Conservation (phyloP, 192 early-diverging fungal genomes). For the Backusella tarrabulga region DNA sequence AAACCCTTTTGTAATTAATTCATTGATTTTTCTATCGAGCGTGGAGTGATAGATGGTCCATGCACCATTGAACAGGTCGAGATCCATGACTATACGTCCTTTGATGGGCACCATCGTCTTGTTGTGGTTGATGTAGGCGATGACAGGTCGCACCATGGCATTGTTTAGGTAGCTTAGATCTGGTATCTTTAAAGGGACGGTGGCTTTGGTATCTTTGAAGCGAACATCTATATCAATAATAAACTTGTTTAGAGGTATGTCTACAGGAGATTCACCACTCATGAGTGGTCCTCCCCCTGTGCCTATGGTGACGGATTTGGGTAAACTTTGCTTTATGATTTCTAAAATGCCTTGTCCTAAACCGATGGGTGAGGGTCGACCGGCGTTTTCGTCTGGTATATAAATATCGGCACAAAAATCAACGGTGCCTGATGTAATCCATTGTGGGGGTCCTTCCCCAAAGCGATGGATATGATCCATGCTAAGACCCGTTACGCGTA, state of each 20-base stretch:
- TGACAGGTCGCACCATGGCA: slow-evolving; percentile 88
- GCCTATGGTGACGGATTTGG: slow-evolving; percentile 45
- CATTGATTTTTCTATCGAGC: slow-evolving; percentile 67
- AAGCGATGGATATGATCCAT: slow-evolving; percentile 89
- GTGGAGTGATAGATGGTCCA: slow-evolving; percentile 90
- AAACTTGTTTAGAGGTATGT: slow-evolving; percentile 31
- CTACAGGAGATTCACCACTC: neutral
- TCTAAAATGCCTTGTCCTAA: slow-evolving; percentile 64
- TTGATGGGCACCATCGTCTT: slow-evolving; percentile 80
- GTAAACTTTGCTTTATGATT: slow-evolving; percentile 59
- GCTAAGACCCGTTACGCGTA: slow-evolving; percentile 85
- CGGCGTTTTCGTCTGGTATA: slow-evolving; percentile 54
- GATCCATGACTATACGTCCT: slow-evolving; percentile 74
- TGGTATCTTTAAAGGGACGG: slow-evolving; percentile 72
- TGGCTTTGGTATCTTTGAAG: slow-evolving; percentile 89
- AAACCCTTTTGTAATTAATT: slow-evolving; percentile 81
- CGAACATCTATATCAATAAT: slow-evolving; percentile 79
- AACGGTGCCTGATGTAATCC: slow-evolving; percentile 87
- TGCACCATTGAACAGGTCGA: slow-evolving; percentile 87
- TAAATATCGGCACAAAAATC: slow-evolving; percentile 75
- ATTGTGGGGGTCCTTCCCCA: slow-evolving; percentile 83
- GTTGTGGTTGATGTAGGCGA: slow-evolving; percentile 93
- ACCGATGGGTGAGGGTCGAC: slow-evolving; percentile 38
- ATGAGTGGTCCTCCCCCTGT: slow-evolving; percentile 46
- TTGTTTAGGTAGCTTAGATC: slow-evolving; percentile 76